Percentiles rank a stretch among this genome's conserved stretches.
Conservation (phyloP, 805 yeast genomes). For the Maudiozyma saulgeensis region DNA sequence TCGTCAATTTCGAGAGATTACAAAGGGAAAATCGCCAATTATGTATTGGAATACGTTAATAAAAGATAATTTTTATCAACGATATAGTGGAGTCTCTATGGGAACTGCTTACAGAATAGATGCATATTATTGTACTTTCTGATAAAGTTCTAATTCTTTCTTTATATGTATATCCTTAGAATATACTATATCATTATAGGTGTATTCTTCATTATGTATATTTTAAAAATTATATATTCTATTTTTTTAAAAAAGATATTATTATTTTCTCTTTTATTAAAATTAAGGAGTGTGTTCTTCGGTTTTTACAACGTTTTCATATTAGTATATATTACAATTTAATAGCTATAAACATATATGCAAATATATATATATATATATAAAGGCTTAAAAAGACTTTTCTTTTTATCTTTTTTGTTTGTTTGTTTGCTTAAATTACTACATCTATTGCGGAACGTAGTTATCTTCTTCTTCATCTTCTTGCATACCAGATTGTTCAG, state of each 20-base stretch:
- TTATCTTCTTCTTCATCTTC: constrained; percentile 17
- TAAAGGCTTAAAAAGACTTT: not conserved
- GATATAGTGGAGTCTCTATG: too few relatives aligned
- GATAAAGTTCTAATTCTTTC: not conserved
- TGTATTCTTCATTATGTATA: too few relatives aligned
- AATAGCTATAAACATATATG: not conserved
- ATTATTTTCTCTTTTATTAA: not conserved
- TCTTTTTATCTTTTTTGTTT: not conserved
- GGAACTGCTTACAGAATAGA: not conserved
- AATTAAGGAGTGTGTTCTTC: not conserved
- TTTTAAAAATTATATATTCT: too few relatives aligned
- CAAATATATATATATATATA: not conserved
- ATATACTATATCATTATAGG: not conserved
- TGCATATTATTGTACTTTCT: not conserved
- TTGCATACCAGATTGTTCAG: not conserved
- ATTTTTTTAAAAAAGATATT: not conserved
- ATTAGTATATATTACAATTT: not conserved
- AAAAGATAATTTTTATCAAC: too few relatives aligned
- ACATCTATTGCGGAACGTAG: constrained; percentile 16
- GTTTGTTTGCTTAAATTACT: not conserved
- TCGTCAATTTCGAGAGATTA: too few relatives aligned
- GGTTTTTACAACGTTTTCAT: too few relatives aligned
- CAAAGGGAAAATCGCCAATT: too few relatives aligned
- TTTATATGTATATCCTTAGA: not conserved
- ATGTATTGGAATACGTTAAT: too few relatives aligned